Conservation (phyloP, 805 yeast species). For the Barnettozyma wickerhamii region DNA sequence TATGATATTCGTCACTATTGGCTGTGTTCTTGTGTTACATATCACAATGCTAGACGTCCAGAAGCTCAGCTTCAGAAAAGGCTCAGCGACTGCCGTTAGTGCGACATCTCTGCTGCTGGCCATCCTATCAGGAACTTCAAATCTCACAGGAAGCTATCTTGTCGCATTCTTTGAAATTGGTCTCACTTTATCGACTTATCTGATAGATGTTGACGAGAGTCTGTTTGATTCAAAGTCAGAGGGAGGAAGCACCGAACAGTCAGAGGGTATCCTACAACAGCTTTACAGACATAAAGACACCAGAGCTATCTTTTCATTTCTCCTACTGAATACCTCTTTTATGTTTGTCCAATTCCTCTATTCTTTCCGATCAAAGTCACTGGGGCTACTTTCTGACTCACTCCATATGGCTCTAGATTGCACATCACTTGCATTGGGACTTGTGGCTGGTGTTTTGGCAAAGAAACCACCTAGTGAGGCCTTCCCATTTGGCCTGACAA, state of each 20-base stretch:
- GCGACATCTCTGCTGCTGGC: constrained; percentile 30
- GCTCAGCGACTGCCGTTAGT: constrained; percentile 25
- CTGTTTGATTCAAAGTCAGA: constrained; percentile 2
- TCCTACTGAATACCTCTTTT: constrained; percentile 81
- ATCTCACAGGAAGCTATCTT: constrained; percentile 7
- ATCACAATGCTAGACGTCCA: constrained; percentile 16
- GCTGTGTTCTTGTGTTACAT: constrained; percentile 21
- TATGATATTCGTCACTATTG: constrained; percentile 25
- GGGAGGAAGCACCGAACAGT: constrained; percentile 1
- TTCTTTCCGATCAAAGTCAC: constrained; percentile 87
- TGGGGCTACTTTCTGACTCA: constrained; percentile 89
- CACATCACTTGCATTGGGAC: constrained; percentile 81
- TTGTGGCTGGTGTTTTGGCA: constrained; percentile 73
- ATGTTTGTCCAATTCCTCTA: constrained; percentile 93
- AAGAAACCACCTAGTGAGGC: constrained; percentile 57
- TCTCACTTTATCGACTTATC: constrained; percentile 8
- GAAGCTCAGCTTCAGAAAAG: constrained; percentile 9
- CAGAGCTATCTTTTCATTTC: constrained; percentile 80
- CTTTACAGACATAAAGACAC: constrained; percentile 55
- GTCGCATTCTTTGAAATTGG: constrained; percentile 14
- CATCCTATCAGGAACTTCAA: constrained; percentile 29
- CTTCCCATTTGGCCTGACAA: constrained; percentile 81
- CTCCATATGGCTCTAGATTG: constrained; percentile 97
- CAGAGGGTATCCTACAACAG: constrained; percentile 18
- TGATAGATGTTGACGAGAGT: constrained; percentile 15